Evolutionary conservation across 371 early-diverging fungal genomes (phyloP), one percentile per base, ranked within the genome.

Genomic region (Mucor sp.): DNA sequence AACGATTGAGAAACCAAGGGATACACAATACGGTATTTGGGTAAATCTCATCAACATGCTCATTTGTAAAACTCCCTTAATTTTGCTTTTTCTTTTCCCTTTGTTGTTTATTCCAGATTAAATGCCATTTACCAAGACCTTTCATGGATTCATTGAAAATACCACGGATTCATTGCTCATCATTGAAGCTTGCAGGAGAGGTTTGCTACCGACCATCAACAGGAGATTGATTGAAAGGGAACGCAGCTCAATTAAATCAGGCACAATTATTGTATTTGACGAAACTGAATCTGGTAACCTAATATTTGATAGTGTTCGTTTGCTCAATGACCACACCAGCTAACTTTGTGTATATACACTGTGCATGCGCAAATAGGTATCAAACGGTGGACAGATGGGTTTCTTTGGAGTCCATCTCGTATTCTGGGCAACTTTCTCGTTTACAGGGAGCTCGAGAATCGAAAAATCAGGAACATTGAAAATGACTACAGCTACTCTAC

Each of bases 311-410:
- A 35, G 55, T 21, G 6, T 37, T 59, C 7, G 15, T 3, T 19
- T 6, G 17, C n/a, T n/a, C n/a, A n/a, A 47, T 19, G 48, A 7
- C 23, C 0, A 27, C 8, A 11, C 21, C 7, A 12, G 33, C 28
- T 43, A 35, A 35, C 28, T 12, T 11, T 32, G 25, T 6, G 14
- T n/a, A 32, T 55, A 6, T n/a, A n/a, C n/a, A n/a, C n/a, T n/a
- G n/a, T n/a, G n/a, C 21, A 27, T 56, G 11, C 28, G 6, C 15
- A 57, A 56, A 23, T 39, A 80, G 79, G 89, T 2, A 91, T 91
- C 73, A 90, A 89, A 65, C 75, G 91, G 6, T 91, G 92, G 92
- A 91, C 93, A 6, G 92, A 91, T 65, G 90, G 91, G 0, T 77
- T 80, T 1, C 74, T 83, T 0, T 90, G 91, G 92, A 87, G 90